Conservation (phyloP, 768 basidiomycete species). For the Suillus variegatus region DNA sequence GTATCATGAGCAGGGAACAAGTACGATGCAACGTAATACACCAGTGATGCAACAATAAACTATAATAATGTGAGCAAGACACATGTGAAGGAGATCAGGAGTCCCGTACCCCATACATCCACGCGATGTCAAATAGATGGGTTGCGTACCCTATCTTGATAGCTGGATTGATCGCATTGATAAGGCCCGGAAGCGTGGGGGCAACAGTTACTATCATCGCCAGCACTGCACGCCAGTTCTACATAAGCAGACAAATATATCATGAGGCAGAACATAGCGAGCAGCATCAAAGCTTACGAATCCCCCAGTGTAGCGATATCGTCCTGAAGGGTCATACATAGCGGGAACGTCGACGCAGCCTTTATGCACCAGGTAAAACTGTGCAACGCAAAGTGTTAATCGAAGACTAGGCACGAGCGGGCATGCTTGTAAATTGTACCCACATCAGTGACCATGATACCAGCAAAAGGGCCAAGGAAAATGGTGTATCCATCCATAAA, state of each 20-base stretch:
- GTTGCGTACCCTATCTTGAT: constrained; percentile 60
- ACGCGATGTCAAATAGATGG: constrained; percentile 69
- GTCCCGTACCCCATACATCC: constrained; percentile 70
- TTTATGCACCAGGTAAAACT: constrained; percentile 80
- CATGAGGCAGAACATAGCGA: background rate
- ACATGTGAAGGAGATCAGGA: constrained; percentile 1
- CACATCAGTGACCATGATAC: constrained; percentile 65
- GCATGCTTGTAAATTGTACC: constrained; percentile 23
- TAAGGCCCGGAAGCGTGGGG: constrained; percentile 76
- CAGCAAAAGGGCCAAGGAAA: constrained; percentile 84
- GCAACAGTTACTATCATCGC: constrained; percentile 70
- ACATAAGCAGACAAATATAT: background rate
- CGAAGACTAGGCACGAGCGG: background rate
- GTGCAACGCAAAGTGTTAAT: constrained; percentile 10
- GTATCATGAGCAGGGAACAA: constrained; percentile 28
- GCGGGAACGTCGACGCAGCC: constrained; percentile 78
- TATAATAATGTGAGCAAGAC: constrained; percentile 14
- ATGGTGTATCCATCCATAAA: constrained; percentile 88
- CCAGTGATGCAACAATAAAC: constrained; percentile 25
- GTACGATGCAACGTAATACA: constrained; percentile 29
- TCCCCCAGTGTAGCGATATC: constrained; percentile 78
- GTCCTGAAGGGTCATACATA: constrained; percentile 78
- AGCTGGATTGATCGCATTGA: constrained; percentile 67
- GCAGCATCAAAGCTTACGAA: constrained; percentile 52
- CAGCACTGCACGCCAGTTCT: constrained; percentile 84